These are phyloP conservation scores for Mytilinidion resinicola DNA, from an alignment of 495 filamentous ascomycete species.

Conservation along the genomic window DNA sequence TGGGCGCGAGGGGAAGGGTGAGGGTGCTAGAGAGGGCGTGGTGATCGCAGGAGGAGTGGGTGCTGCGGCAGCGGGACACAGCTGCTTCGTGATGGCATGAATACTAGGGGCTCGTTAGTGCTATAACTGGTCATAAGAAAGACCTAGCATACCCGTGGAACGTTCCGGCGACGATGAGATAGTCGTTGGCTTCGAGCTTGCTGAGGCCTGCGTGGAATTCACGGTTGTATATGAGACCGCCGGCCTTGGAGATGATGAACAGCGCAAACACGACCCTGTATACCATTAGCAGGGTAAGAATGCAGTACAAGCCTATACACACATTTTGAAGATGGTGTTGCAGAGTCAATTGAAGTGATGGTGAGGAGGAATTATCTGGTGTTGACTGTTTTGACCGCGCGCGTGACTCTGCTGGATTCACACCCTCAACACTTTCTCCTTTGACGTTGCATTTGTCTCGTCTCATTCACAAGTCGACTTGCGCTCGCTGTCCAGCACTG, in stretches of 20 bases:
- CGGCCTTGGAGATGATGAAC: slow-evolving; percentile 97
- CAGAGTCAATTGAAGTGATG: no score
- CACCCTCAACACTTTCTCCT: no score
- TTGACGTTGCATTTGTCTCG: no score
- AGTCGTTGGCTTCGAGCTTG: slow-evolving; percentile 88
- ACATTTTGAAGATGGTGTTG: no score
- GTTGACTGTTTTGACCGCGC: no score
- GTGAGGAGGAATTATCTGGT: no score
- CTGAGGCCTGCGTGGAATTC: slow-evolving; percentile 78
- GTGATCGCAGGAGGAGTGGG: slow-evolving; percentile 29
- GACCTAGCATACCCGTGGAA: slow-evolving; percentile 80
- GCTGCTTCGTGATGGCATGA: slow-evolving; percentile 29
- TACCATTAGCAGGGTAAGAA: slow-evolving; percentile 7
- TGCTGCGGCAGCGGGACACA: slow-evolving; percentile 31
- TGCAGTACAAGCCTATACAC: neutral
- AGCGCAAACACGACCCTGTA: slow-evolving; percentile 84
- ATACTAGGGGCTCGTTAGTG: slow-evolving; percentile 9
- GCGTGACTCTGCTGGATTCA: no score
- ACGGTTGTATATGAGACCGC: slow-evolving; percentile 90
- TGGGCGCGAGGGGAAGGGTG: slow-evolving; percentile 48
- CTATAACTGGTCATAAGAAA: slow-evolving; percentile 24
- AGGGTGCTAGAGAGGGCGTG: slow-evolving; percentile 21
- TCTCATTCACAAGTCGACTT: no score
- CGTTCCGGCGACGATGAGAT: slow-evolving; percentile 93
- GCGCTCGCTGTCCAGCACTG: no score